Evolutionary conservation across 2,329 filamentous ascomycete species (phyloP).

Genomic region (Penicillium sp.): DNA sequence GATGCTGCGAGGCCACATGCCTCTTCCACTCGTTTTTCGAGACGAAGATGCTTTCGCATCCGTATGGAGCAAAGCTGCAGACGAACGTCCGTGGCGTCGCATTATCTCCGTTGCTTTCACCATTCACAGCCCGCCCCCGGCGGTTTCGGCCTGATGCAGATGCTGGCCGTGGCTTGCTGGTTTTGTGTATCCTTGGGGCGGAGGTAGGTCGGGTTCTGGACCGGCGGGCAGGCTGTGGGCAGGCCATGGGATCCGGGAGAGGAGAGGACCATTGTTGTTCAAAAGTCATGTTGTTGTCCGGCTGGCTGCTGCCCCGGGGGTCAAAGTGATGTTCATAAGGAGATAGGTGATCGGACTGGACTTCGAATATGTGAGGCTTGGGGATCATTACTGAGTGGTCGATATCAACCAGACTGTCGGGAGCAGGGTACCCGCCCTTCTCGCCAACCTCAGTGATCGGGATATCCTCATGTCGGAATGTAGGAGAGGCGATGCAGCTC

Average conservation of each 20-base stretch:
- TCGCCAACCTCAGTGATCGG: conserved; percentile 10
- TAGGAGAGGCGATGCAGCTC: conserved; percentile 21
- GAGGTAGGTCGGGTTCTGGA: conserved; percentile 9
- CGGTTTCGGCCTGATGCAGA: conserved; percentile 10
- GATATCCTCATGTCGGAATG: conserved; percentile 19
- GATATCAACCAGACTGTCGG: conserved; percentile 10
- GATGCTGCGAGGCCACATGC: conserved; percentile 76
- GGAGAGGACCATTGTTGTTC: conserved; percentile 13
- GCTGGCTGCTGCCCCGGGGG: conserved; percentile 11
- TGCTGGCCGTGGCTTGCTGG: conserved; percentile 6
- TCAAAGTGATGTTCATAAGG: conserved; percentile 10
- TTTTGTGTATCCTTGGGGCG: conserved; percentile 8
- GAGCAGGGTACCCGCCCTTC: conserved; percentile 15
- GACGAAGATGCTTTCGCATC: conserved; percentile 69
- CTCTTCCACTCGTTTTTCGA: conserved; percentile 96
- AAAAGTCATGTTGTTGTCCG: conserved; percentile 14
- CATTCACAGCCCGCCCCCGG: conserved; percentile 3
- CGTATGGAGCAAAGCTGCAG: conserved; percentile 77
- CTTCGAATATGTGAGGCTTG: conserved; percentile 3
- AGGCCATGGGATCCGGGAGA: not conserved
- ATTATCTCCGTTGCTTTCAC: not conserved
- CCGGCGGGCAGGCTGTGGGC: conserved; percentile 3
- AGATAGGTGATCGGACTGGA: conserved; percentile 8
- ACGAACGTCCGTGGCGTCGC: conserved; percentile 56
- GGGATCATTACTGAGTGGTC: conserved; percentile 9